phyloP scores from a whole-genome alignment of 352 stramenopile genomes.

The Phytophthora aleatoria region DNA sequence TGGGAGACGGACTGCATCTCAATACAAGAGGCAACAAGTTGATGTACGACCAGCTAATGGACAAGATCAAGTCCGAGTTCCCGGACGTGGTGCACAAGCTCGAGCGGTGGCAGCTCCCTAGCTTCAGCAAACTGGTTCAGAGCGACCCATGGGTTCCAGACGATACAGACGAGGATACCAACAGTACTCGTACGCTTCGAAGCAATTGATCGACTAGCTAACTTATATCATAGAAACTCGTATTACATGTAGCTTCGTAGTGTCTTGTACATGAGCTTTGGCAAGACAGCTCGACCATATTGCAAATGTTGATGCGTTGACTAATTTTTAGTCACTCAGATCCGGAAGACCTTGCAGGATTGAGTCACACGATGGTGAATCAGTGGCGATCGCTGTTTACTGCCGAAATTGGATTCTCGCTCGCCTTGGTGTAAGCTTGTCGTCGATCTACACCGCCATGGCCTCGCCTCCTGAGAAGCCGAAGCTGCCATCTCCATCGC shows the following conservation, averaged over 20 bases:
- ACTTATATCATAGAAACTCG: constrained; percentile 19
- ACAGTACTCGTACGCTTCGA: constrained; percentile 25
- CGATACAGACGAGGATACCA: not conserved
- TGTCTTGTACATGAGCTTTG: not conserved
- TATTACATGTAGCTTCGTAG: not conserved
- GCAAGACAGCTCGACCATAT: too few species aligned
- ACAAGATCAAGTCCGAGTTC: constrained; percentile 41
- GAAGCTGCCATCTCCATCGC: not conserved
- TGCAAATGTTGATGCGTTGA: not conserved
- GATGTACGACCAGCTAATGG: constrained; percentile 45
- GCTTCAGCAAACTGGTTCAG: constrained; percentile 22
- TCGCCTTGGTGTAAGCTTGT: not conserved
- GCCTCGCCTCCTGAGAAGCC: not conserved
- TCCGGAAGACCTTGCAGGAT: not conserved
- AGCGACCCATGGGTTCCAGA: constrained; percentile 27
- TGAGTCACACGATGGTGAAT: constrained; percentile 17
- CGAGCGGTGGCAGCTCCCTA: constrained; percentile 21
- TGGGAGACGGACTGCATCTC: constrained; percentile 64
- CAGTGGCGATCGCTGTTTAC: constrained; percentile 7
- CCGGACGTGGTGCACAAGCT: constrained; percentile 29
- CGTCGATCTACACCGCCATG: constrained; percentile 1
- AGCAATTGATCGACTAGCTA: constrained; percentile 21
- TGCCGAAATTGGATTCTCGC: constrained; percentile 3
- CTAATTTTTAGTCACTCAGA: not conserved
- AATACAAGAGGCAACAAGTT: constrained; percentile 54